Conservation (phyloP, 129 eudicot species). For the Artemisia tridentata region DNA sequence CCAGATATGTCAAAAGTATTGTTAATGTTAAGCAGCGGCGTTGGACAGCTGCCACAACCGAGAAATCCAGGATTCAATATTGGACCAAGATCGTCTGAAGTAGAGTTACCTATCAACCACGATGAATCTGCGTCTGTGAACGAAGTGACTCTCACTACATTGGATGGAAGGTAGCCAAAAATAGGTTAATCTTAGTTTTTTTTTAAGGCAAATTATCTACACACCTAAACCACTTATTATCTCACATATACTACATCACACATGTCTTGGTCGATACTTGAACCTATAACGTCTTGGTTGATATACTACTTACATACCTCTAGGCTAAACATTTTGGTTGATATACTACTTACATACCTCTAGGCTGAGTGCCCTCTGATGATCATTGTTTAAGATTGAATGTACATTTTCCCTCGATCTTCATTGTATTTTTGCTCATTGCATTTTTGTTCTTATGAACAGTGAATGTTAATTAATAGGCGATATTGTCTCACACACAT, state of each 20-base stretch:
- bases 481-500: slow-evolving; percentile 15
- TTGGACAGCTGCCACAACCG: slow-evolving; percentile 53
- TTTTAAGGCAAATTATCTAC: too few species aligned
- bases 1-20: slow-evolving; percentile 70
- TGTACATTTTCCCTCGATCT: not conserved
- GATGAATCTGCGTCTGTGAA: slow-evolving; percentile 68
- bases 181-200: not conserved
- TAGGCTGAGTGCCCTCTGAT: too few species aligned
- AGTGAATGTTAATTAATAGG: not conserved
- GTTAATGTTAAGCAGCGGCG: slow-evolving; percentile 69
- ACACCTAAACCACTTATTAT: too few species aligned
- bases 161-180: slow-evolving; percentile 62
- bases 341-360: too few species aligned
- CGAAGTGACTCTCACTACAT: slow-evolving; percentile 57
- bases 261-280: too few species aligned
- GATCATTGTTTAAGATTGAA: too few species aligned
- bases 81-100: slow-evolving; percentile 52
- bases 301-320: too few species aligned
- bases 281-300: not conserved
- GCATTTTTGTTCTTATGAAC: not conserved
- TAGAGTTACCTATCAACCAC: slow-evolving; percentile 53
- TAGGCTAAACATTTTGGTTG: too few species aligned
- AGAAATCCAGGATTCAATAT: slow-evolving; percentile 70
- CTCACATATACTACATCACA: too few species aligned
- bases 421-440: slow-evolving; percentile 11